Evolutionary conservation across 1,284 basidiomycete species (phyloP).

Genomic region (Cystobasidium sp.): DNA sequence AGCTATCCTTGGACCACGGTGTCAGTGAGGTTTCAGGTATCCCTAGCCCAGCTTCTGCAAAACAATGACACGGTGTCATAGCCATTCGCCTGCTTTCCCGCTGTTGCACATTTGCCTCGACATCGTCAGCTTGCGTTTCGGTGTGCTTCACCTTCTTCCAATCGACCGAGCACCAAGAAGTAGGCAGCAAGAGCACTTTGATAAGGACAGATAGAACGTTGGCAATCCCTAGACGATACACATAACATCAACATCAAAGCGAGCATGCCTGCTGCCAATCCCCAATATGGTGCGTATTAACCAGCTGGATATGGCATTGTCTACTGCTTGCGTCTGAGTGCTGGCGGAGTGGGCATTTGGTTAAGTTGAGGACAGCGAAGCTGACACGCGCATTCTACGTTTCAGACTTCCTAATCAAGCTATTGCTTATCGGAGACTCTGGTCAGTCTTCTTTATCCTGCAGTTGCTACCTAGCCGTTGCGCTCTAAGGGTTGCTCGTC

Average conservation of each 20-base stretch:
- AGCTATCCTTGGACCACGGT: too few relatives aligned
- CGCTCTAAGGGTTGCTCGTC: neutral
- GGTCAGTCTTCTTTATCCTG: conserved; percentile 61
- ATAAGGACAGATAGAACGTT: neutral
- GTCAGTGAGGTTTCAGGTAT: too few relatives aligned
- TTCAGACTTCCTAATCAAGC: conserved; percentile 60
- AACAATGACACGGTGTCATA: too few relatives aligned
- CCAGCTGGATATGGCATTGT: neutral
- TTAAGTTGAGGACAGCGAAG: neutral
- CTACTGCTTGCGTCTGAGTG: neutral
- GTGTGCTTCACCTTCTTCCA: too few relatives aligned
- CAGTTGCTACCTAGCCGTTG: neutral
- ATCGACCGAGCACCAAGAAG: too few relatives aligned
- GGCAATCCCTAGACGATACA: neutral
- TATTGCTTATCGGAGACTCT: conserved; percentile 95
- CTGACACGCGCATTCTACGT: neutral
- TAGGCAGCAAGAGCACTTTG: too few relatives aligned
- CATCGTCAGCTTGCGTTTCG: too few relatives aligned
- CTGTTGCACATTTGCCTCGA: too few relatives aligned
- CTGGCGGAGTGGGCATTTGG: neutral
- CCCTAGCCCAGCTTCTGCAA: too few relatives aligned
- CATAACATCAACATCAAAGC: neutral
- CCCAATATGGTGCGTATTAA: conserved; percentile 37
- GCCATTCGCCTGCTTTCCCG: too few relatives aligned
- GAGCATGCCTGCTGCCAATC: conserved; percentile 37